These are phyloP conservation scores for Neonectria coccinea DNA, from an alignment of 2,329 filamentous ascomycete genomes.

Conservation along the genomic window DNA sequence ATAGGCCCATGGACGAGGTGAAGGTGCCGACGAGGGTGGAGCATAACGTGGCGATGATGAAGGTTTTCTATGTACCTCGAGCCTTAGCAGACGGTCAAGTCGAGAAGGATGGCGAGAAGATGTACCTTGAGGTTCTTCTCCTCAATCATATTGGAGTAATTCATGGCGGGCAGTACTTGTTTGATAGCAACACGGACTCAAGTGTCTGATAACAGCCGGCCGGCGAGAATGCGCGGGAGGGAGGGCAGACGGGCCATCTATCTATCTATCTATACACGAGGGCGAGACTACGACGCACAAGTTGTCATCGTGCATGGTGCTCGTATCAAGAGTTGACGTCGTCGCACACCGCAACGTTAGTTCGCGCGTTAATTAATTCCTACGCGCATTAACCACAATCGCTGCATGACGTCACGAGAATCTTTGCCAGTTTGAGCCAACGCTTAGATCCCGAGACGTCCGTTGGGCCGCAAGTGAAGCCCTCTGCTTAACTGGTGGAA, in stretches of 20 bases:
- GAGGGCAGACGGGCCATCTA: neutral
- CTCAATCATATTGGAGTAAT: conserved; percentile 43
- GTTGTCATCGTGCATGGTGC: neutral
- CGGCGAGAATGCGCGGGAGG: neutral
- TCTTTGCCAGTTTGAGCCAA: conserved; percentile 2
- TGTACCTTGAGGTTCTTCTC: conserved; percentile 43
- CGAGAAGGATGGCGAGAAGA: neutral
- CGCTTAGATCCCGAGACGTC: neutral
- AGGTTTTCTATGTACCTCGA: conserved; percentile 36
- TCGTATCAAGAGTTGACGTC: neutral
- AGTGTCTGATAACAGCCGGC: neutral
- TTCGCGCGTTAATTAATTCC: conserved; percentile 5
- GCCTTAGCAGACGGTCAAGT: conserved; percentile 9
- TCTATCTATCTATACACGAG: neutral
- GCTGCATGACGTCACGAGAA: conserved; percentile 8
- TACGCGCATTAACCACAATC: conserved; percentile 7
- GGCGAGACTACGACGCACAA: neutral
- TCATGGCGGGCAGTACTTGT: conserved; percentile 28
- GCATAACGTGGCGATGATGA: conserved; percentile 43
- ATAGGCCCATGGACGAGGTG: conserved; percentile 45
- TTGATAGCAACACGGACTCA: no score
- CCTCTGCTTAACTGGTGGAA: neutral
- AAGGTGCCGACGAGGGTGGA: conserved; percentile 45
- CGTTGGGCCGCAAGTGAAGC: neutral
- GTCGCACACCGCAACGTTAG: conserved; percentile 13